Evolutionary conservation across 2,329 filamentous ascomycete species (phyloP), one percentile per base, ranked within the genome.

Genomic region (Fusarium sp.): DNA sequence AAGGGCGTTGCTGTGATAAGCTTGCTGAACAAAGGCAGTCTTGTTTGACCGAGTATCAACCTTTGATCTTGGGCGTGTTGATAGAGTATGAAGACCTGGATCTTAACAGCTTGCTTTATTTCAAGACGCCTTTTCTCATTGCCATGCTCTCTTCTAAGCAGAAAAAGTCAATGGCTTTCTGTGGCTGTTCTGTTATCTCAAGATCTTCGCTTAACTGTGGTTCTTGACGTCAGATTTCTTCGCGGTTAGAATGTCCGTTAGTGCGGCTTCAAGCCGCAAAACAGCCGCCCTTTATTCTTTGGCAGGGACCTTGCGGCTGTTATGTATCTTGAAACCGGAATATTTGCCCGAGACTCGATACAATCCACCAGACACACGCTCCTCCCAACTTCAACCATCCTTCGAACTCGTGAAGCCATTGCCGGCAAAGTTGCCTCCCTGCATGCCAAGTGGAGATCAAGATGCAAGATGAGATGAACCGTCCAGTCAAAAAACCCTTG

Each of bases 401-500:
- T 9, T 32, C 18, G 7, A 32, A 7, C 10, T 14, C n/a, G 18
- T 54, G 48, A 54, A 32, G 18, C 27, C 48, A 54, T 30, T 54
- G 27, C 25, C 18, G 9, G 18, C 25, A 52, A 52, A 52, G 25
- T 30, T 32, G 4, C 14, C 68, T 52, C 57, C 68, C 45, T 71
- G 60, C 60, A 71, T 73, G 48, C 39, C 70, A 35, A 50, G 70
- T 73, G 70, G 67, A 25, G 11, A 54, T 54, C 48, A 54, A 32
- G 58, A 20, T 61, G 48, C 48, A 52, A 48, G 35, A 58, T 32
- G 45, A 56, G 32, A 67, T 66, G 35, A 67, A 52, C 27, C 50
- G 57, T 73, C 70, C 71, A 73, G 50, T 73, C n/a, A 73, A 23
- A 73, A 67, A 39, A n/a, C 23, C 41, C 41, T 54, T 43, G 35